These are phyloP conservation scores for Tricholoma sp. DNA, from an alignment of 768 basidiomycete genomes.

Conservation along the genomic window DNA sequence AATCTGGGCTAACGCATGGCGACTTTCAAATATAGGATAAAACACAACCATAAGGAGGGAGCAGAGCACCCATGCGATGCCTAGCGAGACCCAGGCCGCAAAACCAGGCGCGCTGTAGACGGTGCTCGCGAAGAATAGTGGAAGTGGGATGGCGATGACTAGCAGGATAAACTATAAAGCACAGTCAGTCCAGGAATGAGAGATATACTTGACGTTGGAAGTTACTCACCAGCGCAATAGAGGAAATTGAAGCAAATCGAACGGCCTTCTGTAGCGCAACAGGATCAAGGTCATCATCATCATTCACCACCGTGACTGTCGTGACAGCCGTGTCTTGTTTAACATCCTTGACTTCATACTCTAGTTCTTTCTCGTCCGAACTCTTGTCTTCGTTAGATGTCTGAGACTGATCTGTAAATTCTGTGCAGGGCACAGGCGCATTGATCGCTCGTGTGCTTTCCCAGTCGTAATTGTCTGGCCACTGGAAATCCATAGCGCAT, in stretches of 20 bases:
- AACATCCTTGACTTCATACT: conserved; percentile 16
- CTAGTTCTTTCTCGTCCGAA: conserved; percentile 30
- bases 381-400: conserved; percentile 23
- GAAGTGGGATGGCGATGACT: conserved; percentile 75
- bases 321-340: conserved; percentile 32
- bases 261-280: conserved; percentile 68
- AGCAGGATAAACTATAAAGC: conserved; percentile 50
- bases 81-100: conserved; percentile 76
- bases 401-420: not conserved
- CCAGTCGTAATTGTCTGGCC: conserved; percentile 84
- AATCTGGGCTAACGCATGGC: conserved; percentile 61
- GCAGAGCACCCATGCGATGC: conserved; percentile 80
- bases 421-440: conserved; percentile 11
- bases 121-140: conserved; percentile 79
- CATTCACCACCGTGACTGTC: not conserved
- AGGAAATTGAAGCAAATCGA: conserved; percentile 74
- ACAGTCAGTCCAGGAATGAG: not conserved
- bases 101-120: conserved; percentile 62
- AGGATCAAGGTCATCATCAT: conserved; percentile 52
- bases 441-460: conserved; percentile 77
- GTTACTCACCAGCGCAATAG: conserved; percentile 52
- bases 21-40: conserved; percentile 84
- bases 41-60: conserved; percentile 76
- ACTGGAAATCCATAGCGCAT: too few species aligned
- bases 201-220: not conserved